Percentiles rank a stretch among this genome's conserved stretches.
Evolutionary conservation across 805 yeast species (phyloP).

Genomic region (Barnettozyma botsteinii): DNA sequence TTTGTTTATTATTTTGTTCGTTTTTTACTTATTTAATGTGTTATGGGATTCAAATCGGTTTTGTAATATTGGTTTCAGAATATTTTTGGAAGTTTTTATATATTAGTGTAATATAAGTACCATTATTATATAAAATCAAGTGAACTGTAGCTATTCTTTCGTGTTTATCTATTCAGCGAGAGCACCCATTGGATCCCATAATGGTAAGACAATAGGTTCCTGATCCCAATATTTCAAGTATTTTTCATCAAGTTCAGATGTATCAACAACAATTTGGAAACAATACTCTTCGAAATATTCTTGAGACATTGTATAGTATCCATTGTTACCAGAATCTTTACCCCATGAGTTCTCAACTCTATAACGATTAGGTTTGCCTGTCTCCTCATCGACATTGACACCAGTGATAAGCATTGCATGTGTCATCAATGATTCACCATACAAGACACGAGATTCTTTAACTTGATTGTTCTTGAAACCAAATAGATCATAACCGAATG

Average conservation of each 20-base stretch:
- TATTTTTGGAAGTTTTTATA: no score
- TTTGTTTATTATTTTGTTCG: constrained; percentile 10
- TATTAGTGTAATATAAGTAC: no score
- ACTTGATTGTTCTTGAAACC: constrained; percentile 46
- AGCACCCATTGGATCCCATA: constrained; percentile 81
- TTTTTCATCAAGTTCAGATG: constrained; percentile 35
- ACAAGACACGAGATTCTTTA: constrained; percentile 65
- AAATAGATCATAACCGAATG: constrained; percentile 60
- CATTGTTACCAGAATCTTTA: constrained; percentile 57
- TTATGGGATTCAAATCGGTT: constrained; percentile 13
- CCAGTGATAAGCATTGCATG: constrained; percentile 88
- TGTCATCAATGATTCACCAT: constrained; percentile 74
- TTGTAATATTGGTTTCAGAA: constrained; percentile 8
- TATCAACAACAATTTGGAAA: constrained; percentile 61
- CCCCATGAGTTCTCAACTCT: constrained; percentile 81
- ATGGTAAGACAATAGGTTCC: constrained; percentile 54
- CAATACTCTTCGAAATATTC: constrained; percentile 71
- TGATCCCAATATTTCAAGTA: constrained; percentile 27
- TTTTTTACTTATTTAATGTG: constrained; percentile 12
- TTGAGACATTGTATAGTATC: constrained; percentile 67
- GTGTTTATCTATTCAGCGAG: constrained; percentile 38
- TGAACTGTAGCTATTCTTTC: background rate
- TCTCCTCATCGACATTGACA: constrained; percentile 58
- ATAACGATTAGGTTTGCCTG: constrained; percentile 58
- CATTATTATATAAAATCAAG: no score